Evolutionary conservation across 2,329 filamentous ascomycete genomes (phyloP).

Genomic region (Paecilomyces niveus): DNA sequence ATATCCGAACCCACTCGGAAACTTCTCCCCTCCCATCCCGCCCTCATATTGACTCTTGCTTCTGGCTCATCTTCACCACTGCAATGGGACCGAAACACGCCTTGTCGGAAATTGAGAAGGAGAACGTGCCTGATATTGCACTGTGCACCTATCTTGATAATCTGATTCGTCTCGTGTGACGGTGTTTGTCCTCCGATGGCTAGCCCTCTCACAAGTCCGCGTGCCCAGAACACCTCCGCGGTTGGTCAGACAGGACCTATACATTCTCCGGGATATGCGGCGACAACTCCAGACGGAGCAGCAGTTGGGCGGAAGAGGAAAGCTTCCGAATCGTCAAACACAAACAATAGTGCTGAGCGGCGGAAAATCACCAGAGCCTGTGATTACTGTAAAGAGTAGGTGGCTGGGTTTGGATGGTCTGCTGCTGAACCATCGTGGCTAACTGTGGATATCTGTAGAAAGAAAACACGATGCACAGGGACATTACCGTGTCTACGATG

Average conservation of each 20-base stretch:
- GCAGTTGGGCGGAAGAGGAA: slow-evolving; percentile 22
- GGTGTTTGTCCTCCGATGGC: slow-evolving; percentile 5
- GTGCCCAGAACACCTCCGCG: not conserved
- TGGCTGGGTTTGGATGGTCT: not conserved
- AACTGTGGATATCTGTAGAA: slow-evolving; percentile 8
- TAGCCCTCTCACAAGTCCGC: not conserved
- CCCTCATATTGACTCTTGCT: not conserved
- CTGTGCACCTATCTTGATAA: not conserved
- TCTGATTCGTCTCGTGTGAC: not conserved
- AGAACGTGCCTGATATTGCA: not conserved
- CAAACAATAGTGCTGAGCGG: slow-evolving; percentile 15
- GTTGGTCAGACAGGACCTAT: not conserved
- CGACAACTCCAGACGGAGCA: not conserved
- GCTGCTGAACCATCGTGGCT: slow-evolving; percentile 1
- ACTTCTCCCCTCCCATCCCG: not conserved
- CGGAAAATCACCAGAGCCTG: slow-evolving; percentile 34
- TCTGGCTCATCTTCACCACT: not conserved
- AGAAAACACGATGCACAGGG: slow-evolving; percentile 32
- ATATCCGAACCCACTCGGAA: not conserved
- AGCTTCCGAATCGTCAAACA: slow-evolving; percentile 12
- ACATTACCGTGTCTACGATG: slow-evolving; percentile 30
- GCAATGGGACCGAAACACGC: not conserved
- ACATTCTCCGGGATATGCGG: not conserved
- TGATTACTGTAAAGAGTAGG: slow-evolving; percentile 28
- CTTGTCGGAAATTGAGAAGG: not conserved